Evolutionary conservation across 2,329 filamentous ascomycete genomes (phyloP).

Genomic region (Diaporthe destruens): DNA sequence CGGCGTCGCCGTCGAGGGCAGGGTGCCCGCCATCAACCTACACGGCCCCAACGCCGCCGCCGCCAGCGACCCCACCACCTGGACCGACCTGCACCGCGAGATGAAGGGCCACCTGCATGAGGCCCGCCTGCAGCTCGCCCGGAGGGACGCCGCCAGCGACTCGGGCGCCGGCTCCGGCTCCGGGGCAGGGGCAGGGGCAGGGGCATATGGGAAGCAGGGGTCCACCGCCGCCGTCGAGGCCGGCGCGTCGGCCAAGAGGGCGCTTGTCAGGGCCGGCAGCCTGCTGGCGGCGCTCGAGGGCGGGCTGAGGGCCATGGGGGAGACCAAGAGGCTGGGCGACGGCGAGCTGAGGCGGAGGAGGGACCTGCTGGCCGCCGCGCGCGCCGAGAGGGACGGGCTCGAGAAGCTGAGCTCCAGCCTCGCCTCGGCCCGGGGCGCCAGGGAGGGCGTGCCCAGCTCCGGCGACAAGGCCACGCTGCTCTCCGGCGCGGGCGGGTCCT

Average conservation of each 20-base stretch:
- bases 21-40: slow-evolving; percentile 53
- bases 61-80: slow-evolving; percentile 73
- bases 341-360: slow-evolving; percentile 79
- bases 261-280: slow-evolving; percentile 76
- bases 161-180: slow-evolving; percentile 47
- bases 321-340: slow-evolving; percentile 71
- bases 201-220: slow-evolving; percentile 48
- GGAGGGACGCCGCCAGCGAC: slow-evolving; percentile 71
- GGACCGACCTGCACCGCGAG: slow-evolving; percentile 82
- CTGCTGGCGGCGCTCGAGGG: slow-evolving; percentile 74
- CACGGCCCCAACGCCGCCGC: slow-evolving; percentile 55
- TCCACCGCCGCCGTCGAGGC: slow-evolving; percentile 68
- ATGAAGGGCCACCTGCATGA: slow-evolving; percentile 79
- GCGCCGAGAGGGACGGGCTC: slow-evolving; percentile 80
- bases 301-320: slow-evolving; percentile 70
- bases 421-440: slow-evolving; percentile 50
- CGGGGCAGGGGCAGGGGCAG: too few relatives aligned
- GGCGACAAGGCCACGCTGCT: slow-evolving; percentile 66
- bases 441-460: slow-evolving; percentile 62
- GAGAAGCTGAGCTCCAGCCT: slow-evolving; percentile 77
- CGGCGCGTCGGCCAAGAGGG: slow-evolving; percentile 79
- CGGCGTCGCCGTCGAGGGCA: slow-evolving; percentile 49
- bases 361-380: slow-evolving; percentile 77
- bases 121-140: slow-evolving; percentile 73
- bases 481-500: slow-evolving; percentile 49